Evolutionary conservation across 1,284 basidiomycete species (phyloP), one percentile per base, ranked within the genome.

Genomic region (Kwoniella shivajii): DNA sequence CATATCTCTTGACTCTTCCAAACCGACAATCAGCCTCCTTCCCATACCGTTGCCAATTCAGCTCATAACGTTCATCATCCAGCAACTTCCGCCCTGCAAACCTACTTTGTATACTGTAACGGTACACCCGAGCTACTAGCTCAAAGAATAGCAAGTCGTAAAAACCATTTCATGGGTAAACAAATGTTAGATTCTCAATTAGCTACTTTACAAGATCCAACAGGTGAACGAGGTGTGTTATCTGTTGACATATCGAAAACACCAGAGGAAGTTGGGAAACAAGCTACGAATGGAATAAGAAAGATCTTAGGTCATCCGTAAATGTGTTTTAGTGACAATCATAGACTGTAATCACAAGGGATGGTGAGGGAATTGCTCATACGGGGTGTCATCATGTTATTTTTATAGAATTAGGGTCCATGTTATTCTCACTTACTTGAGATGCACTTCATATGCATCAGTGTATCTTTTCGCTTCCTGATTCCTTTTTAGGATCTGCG

Each of bases 151-250:
- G 69, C 76, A 65, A 81, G 81, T 52, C 81, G 93, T 29, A 76
- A 85, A 61, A 86, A 86, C 0, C 94, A 98, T 76, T 96, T 91
- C 66, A 92, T 97, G 88, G 92, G 92, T 76, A 84, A 85, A 2
- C 51, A 69, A 22, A 95, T 97, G 93, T 81, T 98, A 61, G 87
- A 88, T 51, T 88, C 88, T 61, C 94, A 97, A 79, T 72, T 96
- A 59, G 79, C 79, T 18, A 88, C 89, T 33, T 73, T 98, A 57
- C 89, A 97, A 77, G 83, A 82, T 60, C 92, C 92, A 0, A 79
- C 80, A 38, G 85, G 80, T 2, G 90, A 92, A 73, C 77, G 81
- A 2, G 86, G 84, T 0, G 87, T 90, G 11, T 82, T 88, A 9
- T 79, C 81, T 4, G 86, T 92, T n/a, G 76, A 83, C 24, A 76